Conservation (phyloP, 2,329 filamentous ascomycete genomes). For the Xylariomycetidae sp. region DNA sequence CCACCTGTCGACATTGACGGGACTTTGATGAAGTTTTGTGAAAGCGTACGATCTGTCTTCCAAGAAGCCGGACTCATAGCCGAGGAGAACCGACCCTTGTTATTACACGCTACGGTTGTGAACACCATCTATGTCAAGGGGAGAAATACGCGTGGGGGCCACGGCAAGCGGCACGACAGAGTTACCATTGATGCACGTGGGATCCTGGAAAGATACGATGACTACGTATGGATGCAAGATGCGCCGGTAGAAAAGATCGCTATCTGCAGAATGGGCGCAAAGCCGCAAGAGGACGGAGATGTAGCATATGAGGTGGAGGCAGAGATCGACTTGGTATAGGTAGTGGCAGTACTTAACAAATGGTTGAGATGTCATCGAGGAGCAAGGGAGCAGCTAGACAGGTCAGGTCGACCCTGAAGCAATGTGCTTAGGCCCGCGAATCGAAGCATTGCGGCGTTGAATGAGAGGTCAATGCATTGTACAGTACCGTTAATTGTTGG, state of each 20-base stretch:
- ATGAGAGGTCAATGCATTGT: too few relatives aligned
- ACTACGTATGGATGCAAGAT: slow-evolving; percentile 66
- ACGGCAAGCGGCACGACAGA: slow-evolving; percentile 29
- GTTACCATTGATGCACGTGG: slow-evolving; percentile 50
- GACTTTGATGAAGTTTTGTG: slow-evolving; percentile 53
- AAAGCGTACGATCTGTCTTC: slow-evolving; percentile 51
- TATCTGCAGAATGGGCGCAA: slow-evolving; percentile 86
- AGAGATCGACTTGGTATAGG: slow-evolving; percentile 32
- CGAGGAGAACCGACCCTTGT: slow-evolving; percentile 57
- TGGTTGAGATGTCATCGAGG: too few relatives aligned
- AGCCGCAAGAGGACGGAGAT: slow-evolving; percentile 53
- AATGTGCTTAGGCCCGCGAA: too few relatives aligned
- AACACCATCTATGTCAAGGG: slow-evolving; percentile 75
- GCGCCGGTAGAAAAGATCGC: slow-evolving; percentile 66
- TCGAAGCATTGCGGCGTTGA: too few relatives aligned
- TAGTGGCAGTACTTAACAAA: neutral
- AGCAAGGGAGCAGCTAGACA: too few relatives aligned
- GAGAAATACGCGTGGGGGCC: slow-evolving; percentile 16
- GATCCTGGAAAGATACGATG: slow-evolving; percentile 55
- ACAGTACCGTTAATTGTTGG: too few relatives aligned
- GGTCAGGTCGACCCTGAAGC: too few relatives aligned
- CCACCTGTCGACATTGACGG: slow-evolving; percentile 50
- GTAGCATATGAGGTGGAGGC: slow-evolving; percentile 50
- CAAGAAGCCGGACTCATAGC: slow-evolving; percentile 50
- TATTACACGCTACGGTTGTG: slow-evolving; percentile 78